Conservation (phyloP, 2,329 filamentous ascomycete species). For the Aspergillus sp. region DNA sequence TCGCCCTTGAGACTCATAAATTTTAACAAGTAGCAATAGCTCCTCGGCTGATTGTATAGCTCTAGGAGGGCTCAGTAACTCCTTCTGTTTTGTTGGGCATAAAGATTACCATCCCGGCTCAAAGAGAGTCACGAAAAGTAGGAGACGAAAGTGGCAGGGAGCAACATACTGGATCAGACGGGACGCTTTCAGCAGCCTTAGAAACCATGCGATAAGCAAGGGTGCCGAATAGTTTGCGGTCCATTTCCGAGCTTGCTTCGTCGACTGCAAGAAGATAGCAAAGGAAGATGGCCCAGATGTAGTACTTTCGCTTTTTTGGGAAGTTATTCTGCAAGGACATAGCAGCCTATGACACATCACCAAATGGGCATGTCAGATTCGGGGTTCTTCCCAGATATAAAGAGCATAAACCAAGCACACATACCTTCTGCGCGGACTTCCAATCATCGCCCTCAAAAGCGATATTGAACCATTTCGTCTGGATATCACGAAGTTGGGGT, state of each 20-base stretch:
- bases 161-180: conserved; percentile 42
- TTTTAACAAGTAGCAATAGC: conserved; percentile 44
- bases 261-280: conserved; percentile 43
- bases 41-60: conserved; percentile 49
- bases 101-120: conserved; percentile 21
- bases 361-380: conserved; percentile 2
- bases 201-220: conserved; percentile 51
- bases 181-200: conserved; percentile 47
- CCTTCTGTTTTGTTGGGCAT: conserved; percentile 32
- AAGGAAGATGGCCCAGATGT: conserved; percentile 51
- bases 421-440: conserved; percentile 51
- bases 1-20: conserved; percentile 44
- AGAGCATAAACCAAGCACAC: conserved; percentile 16
- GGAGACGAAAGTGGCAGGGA: background rate
- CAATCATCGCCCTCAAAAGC: conserved; percentile 44
- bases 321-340: conserved; percentile 53
- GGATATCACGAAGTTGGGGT: conserved; percentile 44
- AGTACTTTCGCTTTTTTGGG: conserved; percentile 47
- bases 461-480: conserved; percentile 46
- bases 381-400: background rate
- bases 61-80: conserved; percentile 41
- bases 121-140: conserved; percentile 3
- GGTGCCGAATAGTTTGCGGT: conserved; percentile 49
- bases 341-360: conserved; percentile 38
- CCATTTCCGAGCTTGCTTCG: conserved; percentile 37